These are phyloP conservation scores for Cladosporium velox DNA, from an alignment of 2,329 filamentous ascomycete species.

Conservation along the genomic window DNA sequence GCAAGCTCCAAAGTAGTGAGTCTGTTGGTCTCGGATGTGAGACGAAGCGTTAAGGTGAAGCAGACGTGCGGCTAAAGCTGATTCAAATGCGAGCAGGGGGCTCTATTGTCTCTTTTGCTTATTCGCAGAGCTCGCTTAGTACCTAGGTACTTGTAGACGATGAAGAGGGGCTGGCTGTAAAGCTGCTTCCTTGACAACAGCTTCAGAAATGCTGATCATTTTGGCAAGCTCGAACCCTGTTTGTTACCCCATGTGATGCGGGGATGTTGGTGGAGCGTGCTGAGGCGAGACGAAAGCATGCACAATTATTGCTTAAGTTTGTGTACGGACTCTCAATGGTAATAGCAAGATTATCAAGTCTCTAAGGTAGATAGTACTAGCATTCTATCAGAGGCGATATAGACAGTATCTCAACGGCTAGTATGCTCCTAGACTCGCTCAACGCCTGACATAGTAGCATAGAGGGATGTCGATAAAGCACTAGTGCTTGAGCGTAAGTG, in stretches of 20 bases:
- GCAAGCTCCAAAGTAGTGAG: neutral
- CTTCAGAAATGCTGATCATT: neutral
- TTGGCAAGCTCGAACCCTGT: neutral
- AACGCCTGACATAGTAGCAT: no score
- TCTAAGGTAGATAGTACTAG: no score
- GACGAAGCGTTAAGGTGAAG: neutral
- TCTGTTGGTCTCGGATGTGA: conserved; percentile 1
- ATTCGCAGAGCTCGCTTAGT: neutral
- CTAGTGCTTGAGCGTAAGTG: no score
- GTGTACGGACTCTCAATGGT: no score
- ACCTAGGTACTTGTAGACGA: neutral
- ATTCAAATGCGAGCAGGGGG: neutral
- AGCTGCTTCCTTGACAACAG: neutral
- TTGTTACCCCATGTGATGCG: neutral
- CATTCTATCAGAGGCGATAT: no score
- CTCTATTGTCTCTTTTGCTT: neutral
- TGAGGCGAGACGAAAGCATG: neutral
- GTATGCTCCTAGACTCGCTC: no score
- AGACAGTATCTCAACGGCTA: no score
- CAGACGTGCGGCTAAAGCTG: neutral
- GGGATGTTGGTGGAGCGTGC: neutral
- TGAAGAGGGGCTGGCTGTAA: neutral
- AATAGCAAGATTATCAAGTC: no score
- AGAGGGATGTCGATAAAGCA: no score
- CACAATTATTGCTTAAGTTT: no score